Conservation (phyloP, 177 flowering plant species). For the Telopea speciosissima region DNA sequence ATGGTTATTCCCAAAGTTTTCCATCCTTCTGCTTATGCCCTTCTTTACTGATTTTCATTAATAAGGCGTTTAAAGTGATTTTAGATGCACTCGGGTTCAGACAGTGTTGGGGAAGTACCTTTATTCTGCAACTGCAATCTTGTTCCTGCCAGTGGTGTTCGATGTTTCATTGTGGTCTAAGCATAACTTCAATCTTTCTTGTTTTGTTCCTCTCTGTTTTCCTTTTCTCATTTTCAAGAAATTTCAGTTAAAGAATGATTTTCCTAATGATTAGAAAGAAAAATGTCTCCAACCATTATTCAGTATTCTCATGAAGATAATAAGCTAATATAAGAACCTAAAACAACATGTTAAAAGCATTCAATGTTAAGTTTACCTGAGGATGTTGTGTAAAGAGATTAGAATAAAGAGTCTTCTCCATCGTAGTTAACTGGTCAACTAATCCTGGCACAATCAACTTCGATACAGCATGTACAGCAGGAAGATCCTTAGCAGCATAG, state of each 20-base stretch:
- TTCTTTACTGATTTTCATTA: no score
- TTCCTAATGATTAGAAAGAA: not conserved
- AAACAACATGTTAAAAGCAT: not conserved
- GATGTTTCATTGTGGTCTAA: no score
- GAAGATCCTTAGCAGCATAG: slow-evolving; percentile 58
- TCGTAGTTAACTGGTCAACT: slow-evolving; percentile 51
- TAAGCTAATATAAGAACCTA: not conserved
- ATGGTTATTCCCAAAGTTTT: no score
- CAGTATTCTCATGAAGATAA: not conserved
- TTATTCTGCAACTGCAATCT: no score
- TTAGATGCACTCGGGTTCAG: no score
- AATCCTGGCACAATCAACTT: slow-evolving; percentile 69
- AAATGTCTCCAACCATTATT: not conserved
- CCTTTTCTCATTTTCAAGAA: no score
- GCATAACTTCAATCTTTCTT: not conserved
- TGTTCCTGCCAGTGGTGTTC: no score
- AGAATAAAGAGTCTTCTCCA: slow-evolving; percentile 48
- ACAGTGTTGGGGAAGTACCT: no score
- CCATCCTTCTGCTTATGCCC: no score
- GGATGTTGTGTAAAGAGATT: slow-evolving; percentile 47
- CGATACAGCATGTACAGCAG: slow-evolving; percentile 53
- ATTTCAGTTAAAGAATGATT: not conserved
- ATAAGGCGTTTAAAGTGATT: no score
- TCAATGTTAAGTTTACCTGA: slow-evolving; percentile 30
- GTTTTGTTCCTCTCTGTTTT: not conserved